phyloP scores from a whole-genome alignment of 345 rosid genomes.

The Pistacia vera region DNA sequence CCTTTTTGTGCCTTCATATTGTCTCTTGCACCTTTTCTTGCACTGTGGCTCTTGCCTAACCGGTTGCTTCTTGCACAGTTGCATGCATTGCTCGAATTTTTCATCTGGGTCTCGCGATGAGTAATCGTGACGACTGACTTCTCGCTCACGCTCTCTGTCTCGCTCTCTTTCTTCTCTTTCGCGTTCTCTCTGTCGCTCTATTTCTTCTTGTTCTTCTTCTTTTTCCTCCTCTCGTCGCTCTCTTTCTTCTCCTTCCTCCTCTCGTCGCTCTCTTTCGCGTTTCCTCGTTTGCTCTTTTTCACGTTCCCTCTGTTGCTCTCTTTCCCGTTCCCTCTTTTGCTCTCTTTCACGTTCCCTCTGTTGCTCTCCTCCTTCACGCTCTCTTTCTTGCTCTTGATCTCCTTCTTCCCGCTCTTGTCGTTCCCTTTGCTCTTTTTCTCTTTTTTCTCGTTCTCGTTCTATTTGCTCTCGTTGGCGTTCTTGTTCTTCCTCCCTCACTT shows the following conservation, averaged over 20 bases:
- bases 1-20: background rate
- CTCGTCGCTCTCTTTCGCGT: background rate
- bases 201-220: background rate
- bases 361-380: too few species aligned
- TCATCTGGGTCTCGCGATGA: background rate
- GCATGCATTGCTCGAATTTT: background rate
- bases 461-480: background rate
- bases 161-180: background rate
- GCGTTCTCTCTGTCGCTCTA: background rate
- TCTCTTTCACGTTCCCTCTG: too few species aligned
- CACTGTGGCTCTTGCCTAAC: background rate
- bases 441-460: background rate
- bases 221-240: background rate
- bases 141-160: too few species aligned
- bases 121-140: background rate
- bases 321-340: too few species aligned
- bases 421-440: background rate
- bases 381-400: too few species aligned
- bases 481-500: background rate
- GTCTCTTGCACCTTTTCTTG: background rate
- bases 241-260: background rate
- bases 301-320: background rate
- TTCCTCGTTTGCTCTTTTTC: background rate
- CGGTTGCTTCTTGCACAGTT: background rate
- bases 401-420: background rate